Evolutionary conservation across 371 early-diverging fungal genomes (phyloP).

Genomic region (Thermomucor indicae-seudaticae): DNA sequence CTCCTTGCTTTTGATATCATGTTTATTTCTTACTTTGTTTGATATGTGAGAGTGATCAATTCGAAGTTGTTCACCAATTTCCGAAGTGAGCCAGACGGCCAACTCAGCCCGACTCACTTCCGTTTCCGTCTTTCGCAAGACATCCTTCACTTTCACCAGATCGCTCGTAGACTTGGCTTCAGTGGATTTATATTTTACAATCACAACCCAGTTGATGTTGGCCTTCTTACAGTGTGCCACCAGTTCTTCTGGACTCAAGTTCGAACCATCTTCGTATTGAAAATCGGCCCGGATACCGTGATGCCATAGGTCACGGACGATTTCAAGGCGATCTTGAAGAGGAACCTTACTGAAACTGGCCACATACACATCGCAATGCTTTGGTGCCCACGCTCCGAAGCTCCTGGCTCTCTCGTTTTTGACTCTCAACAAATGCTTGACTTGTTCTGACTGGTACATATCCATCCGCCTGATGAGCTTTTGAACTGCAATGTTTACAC

Average conservation of each 20-base stretch:
- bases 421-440: conserved; percentile 44
- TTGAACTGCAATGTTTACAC: conserved; percentile 78
- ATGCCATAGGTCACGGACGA: conserved; percentile 73
- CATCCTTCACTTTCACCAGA: conserved; percentile 73
- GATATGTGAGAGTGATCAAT: conserved; percentile 46
- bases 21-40: conserved; percentile 46
- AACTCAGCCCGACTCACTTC: conserved; percentile 52
- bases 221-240: conserved; percentile 59
- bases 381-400: conserved; percentile 61
- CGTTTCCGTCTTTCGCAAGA: conserved; percentile 60
- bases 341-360: conserved; percentile 76
- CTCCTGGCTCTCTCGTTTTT: conserved; percentile 59
- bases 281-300: conserved; percentile 74
- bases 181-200: conserved; percentile 59
- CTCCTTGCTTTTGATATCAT: conserved; percentile 54
- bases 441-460: conserved; percentile 63
- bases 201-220: conserved; percentile 79
- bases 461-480: conserved; percentile 66
- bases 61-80: conserved; percentile 66
- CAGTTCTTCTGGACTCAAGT: conserved; percentile 63
- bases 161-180: conserved; percentile 32
- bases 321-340: conserved; percentile 64
- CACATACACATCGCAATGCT: conserved; percentile 72
- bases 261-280: conserved; percentile 65
- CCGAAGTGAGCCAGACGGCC: conserved; percentile 56